Evolutionary conservation across 2,329 filamentous ascomycete genomes (phyloP).

Genomic region (Epichloe baconii): DNA sequence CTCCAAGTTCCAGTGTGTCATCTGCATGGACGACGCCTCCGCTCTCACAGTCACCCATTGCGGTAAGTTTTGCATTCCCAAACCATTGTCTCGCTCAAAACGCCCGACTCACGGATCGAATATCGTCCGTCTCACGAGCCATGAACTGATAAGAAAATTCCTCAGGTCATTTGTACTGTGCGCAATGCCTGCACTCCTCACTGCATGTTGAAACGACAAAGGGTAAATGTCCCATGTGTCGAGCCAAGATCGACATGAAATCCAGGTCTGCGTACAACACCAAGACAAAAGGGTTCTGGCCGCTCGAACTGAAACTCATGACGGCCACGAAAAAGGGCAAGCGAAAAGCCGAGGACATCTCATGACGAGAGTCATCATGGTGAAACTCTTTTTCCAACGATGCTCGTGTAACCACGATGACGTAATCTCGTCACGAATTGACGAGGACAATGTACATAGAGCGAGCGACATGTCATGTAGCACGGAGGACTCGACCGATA

Average conservation of each 20-base stretch:
- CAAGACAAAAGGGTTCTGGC: slow-evolving; percentile 41
- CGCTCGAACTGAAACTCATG: slow-evolving; percentile 50
- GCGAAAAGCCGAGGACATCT: slow-evolving; percentile 19
- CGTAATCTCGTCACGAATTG: no score
- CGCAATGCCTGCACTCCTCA: slow-evolving; percentile 47
- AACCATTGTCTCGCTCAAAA: no score
- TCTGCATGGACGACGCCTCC: slow-evolving; percentile 51
- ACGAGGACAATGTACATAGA: no score
- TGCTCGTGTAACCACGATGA: no score
- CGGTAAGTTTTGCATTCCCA: slow-evolving; percentile 33
- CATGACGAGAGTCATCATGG: slow-evolving; percentile 9
- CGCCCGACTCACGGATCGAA: no score
- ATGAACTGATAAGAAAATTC: not conserved
- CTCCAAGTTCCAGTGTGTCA: slow-evolving; percentile 48
- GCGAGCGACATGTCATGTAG: no score
- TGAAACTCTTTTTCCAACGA: no score
- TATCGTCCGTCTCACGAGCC: not conserved
- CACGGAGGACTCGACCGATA: no score
- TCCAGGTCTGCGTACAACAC: slow-evolving; percentile 25
- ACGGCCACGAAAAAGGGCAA: slow-evolving; percentile 40
- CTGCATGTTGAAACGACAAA: slow-evolving; percentile 42
- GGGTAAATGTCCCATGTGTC: slow-evolving; percentile 50
- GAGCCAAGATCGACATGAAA: slow-evolving; percentile 41
- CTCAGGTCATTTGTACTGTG: slow-evolving; percentile 48
- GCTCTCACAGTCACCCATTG: slow-evolving; percentile 51